Conservation (phyloP, 352 stramenopile genomes). For the Peronospora destructor region DNA sequence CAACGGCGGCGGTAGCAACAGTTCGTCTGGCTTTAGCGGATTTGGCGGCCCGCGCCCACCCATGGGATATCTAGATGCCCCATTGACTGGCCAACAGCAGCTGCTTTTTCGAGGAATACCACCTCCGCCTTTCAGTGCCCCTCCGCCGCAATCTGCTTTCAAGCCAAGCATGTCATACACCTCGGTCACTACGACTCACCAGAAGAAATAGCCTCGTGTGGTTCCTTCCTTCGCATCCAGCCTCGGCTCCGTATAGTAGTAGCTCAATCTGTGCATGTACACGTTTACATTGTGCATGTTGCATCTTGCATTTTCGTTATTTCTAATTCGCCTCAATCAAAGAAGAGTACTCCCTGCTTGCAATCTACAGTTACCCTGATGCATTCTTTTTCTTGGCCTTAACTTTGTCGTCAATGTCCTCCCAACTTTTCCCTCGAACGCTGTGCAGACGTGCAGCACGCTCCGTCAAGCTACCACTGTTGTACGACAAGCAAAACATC, state of each 20-base stretch:
- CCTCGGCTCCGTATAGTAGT: slow-evolving; percentile 26
- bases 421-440: slow-evolving; percentile 86
- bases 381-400: slow-evolving; percentile 45
- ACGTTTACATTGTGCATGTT: slow-evolving; percentile 17
- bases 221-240: slow-evolving; percentile 12
- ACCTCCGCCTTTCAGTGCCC: slow-evolving; percentile 28
- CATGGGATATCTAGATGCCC: slow-evolving; percentile 17
- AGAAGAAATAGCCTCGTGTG: slow-evolving; percentile 42
- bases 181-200: slow-evolving; percentile 52
- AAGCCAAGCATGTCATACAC: slow-evolving; percentile 79
- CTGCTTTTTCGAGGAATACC: slow-evolving; percentile 33
- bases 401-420: slow-evolving; percentile 85
- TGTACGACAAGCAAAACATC: slow-evolving; percentile 11
- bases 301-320: slow-evolving; percentile 10
- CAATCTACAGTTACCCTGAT: slow-evolving; percentile 1
- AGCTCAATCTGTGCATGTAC: slow-evolving; percentile 20
- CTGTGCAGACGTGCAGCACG: slow-evolving; percentile 88
- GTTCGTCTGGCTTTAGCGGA: slow-evolving; percentile 30
- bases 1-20: slow-evolving; percentile 18
- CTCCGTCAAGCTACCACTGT: slow-evolving; percentile 85
- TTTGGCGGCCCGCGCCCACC: slow-evolving; percentile 31
- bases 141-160: slow-evolving; percentile 43
- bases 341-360: slow-evolving; percentile 19
- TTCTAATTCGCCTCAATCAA: slow-evolving; percentile 18
- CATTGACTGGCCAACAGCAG: slow-evolving; percentile 18